Conservation (phyloP, 345 rosid species). For the Acer campestre region DNA sequence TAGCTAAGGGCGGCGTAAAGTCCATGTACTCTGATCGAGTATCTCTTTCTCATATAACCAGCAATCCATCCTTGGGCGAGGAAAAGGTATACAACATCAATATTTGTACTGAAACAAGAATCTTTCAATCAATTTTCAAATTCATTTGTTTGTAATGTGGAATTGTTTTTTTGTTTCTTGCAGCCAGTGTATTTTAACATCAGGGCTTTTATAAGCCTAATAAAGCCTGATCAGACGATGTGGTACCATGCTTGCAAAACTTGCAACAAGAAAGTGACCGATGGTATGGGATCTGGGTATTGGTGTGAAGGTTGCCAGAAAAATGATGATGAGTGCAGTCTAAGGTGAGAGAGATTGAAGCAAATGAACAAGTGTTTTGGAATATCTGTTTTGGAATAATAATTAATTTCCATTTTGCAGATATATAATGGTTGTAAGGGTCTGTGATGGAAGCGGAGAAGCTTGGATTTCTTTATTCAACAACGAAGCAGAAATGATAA, state of each 20-base stretch:
- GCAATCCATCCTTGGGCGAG: conserved; percentile 66
- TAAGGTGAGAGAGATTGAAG: conserved; percentile 52
- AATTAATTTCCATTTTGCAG: conserved; percentile 30
- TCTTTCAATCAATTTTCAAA: no score
- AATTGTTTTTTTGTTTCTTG: conserved; percentile 16
- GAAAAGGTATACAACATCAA: conserved; percentile 60
- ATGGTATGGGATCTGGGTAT: conserved; percentile 80
- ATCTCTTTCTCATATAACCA: conserved; percentile 56
- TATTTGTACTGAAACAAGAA: no score
- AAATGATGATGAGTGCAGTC: conserved; percentile 69
- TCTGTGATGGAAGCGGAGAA: conserved; percentile 80
- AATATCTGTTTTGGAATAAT: background rate
- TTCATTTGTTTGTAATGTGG: background rate
- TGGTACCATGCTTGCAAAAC: conserved; percentile 97
- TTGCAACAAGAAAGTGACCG: conserved; percentile 94
- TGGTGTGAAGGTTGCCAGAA: conserved; percentile 99
- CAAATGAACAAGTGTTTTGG: background rate
- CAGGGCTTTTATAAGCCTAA: conserved; percentile 69
- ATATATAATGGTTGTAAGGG: conserved; percentile 72
- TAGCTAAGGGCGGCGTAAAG: conserved; percentile 53
- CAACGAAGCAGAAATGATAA: conserved; percentile 70
- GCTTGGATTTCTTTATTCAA: conserved; percentile 80
- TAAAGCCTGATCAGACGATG: conserved; percentile 89
- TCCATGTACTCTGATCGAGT: conserved; percentile 79
- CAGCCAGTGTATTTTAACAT: conserved; percentile 79